A percentile compares a stretch with the other conserved stretches of the same genome.
Conservation (phyloP, 2,329 filamentous ascomycete genomes). For the Fusarium pseudograminearum region DNA sequence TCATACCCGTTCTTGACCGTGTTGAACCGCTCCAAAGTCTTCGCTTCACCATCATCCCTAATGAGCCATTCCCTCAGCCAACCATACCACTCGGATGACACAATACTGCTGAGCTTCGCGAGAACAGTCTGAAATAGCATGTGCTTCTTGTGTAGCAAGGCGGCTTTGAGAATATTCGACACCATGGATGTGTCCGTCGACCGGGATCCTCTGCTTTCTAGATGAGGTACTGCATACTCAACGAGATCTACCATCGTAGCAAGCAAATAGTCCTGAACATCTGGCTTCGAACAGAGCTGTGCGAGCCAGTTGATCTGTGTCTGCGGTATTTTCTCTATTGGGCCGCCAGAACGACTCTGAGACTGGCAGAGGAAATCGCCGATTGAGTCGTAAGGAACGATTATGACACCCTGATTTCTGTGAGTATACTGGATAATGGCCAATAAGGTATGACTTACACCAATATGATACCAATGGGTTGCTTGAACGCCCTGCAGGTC, state of each 20-base stretch:
- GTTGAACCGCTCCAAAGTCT: conserved; percentile 8
- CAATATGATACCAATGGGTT: conserved; percentile 44
- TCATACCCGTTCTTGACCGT: conserved; percentile 7
- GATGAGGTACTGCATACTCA: neutral
- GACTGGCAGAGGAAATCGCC: conserved; percentile 16
- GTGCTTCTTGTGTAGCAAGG: conserved; percentile 3
- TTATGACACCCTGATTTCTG: conserved; percentile 32
- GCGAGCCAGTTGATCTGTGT: conserved; percentile 25
- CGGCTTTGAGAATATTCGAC: conserved; percentile 20
- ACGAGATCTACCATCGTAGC: neutral
- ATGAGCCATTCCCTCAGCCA: conserved; percentile 28
- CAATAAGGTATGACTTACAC: conserved; percentile 19
- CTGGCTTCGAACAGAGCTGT: conserved; percentile 4
- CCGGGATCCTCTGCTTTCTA: neutral
- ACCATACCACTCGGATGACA: conserved; percentile 19
- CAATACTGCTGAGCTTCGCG: neutral
- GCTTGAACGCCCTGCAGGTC: conserved; percentile 33
- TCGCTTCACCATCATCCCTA: neutral
- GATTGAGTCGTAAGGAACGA: conserved; percentile 37
- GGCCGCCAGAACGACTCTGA: neutral
- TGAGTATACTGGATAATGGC: neutral
- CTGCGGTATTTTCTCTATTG: neutral
- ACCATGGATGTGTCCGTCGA: neutral
- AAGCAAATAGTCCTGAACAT: conserved; percentile 1
- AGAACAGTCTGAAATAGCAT: conserved; percentile 14